Evolutionary conservation across 192 early-diverging fungal species (phyloP).

Genomic region (Backusella morwellensis): DNA sequence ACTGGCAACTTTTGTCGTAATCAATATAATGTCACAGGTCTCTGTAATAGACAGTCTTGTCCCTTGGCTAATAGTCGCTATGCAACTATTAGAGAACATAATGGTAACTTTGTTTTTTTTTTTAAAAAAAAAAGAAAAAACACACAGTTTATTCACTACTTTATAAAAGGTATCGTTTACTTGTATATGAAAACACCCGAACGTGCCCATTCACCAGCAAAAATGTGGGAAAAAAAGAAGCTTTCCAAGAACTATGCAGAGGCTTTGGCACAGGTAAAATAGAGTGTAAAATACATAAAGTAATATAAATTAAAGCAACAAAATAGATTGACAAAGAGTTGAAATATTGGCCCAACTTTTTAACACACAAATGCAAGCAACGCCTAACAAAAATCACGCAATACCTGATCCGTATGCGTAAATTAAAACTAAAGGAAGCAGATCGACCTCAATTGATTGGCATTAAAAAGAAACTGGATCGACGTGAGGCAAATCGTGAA

Average conservation of each 20-base stretch:
- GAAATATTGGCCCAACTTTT: constrained; percentile 88
- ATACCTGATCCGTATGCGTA: constrained; percentile 92
- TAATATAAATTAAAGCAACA: not conserved
- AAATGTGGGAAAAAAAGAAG: constrained; percentile 90
- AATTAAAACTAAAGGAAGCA: constrained; percentile 79
- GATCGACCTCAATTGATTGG: constrained; percentile 74
- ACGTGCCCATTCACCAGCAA: constrained; percentile 89
- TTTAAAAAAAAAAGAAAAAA: not conserved
- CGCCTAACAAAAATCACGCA: constrained; percentile 95
- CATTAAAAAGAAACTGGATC: constrained; percentile 93
- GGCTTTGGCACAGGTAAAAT: constrained; percentile 69
- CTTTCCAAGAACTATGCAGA: constrained; percentile 89
- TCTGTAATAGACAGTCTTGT: constrained; percentile 92
- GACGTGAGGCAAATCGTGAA: constrained; percentile 83
- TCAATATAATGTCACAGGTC: constrained; percentile 94
- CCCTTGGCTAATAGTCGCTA: constrained; percentile 95
- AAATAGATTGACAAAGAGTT: constrained; percentile 85
- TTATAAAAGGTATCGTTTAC: constrained; percentile 68
- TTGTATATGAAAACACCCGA: constrained; percentile 96
- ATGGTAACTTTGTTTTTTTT: constrained; percentile 42
- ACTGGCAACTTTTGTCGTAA: constrained; percentile 93
- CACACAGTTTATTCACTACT: not conserved
- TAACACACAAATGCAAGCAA: constrained; percentile 95
- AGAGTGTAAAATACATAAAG: not conserved
- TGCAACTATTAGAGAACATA: constrained; percentile 87